Percentiles rank a stretch among this genome's conserved stretches.
These are phyloP conservation scores for Fraxinus nigra DNA, from an alignment of 305 asterid genomes.

Conservation along the genomic window DNA sequence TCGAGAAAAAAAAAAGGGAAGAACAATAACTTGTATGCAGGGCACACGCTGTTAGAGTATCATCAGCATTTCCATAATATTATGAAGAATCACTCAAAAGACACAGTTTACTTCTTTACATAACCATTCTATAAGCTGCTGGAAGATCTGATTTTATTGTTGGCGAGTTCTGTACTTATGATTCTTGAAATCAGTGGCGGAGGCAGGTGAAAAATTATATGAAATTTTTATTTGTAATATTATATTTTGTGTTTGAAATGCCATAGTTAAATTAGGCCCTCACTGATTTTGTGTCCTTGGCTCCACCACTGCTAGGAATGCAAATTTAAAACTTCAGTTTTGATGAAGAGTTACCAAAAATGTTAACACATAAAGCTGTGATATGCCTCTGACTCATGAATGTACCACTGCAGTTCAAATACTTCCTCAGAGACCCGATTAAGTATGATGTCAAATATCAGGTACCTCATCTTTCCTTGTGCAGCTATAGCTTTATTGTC, in stretches of 20 bases:
- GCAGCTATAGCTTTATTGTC: background rate
- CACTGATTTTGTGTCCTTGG: no score
- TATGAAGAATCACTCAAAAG: no score
- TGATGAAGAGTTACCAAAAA: background rate
- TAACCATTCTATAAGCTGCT: background rate
- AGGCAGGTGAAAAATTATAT: no score
- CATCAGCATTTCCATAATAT: no score
- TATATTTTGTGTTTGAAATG: no score
- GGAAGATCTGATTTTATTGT: background rate
- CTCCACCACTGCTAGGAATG: background rate
- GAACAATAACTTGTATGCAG: background rate
- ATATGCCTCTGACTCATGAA: background rate
- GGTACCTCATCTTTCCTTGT: background rate
- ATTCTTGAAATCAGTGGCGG: no score
- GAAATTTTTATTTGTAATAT: no score
- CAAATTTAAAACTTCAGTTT: background rate
- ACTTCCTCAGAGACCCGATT: constrained; percentile 4
- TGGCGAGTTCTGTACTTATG: background rate
- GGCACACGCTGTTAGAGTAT: background rate
- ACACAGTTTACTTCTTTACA: background rate
- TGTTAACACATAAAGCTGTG: background rate
- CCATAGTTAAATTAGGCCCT: no score
- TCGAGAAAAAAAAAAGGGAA: no score
- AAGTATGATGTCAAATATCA: background rate
- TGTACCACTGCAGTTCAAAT: constrained; percentile 3